Base-by-base conservation (phyloP, 768 basidiomycete species). In the Tricholomella constricta region DNA sequence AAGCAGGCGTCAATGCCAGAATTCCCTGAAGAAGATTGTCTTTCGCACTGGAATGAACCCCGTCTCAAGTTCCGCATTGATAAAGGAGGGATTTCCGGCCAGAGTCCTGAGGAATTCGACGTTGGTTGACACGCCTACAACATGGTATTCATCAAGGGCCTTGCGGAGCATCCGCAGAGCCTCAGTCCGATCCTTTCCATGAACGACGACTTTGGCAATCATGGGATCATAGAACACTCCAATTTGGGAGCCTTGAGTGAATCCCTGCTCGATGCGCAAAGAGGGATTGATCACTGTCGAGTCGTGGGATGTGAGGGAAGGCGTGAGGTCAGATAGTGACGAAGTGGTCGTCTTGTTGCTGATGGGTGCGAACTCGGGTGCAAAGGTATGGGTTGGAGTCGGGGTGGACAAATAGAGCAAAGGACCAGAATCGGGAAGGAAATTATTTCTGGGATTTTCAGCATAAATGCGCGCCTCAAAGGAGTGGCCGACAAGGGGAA, bases 381-480 rank as follows among this genome's bases (percentile, higher is more conserved):
- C 87, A 59, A 91, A 90, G 34, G 72, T 67, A 48, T 85, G 82
- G 0, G 91, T 90, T 6, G 89, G 84, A 0, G 74, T 66, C 0
- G 94, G 94, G 0, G 91, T 89, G 0, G 89, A 88, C 45, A 94
- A 81, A 67, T 94, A 88, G 5, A 91, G 69, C 10, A 98, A 77
- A 3, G 78, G 76, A 2, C 94, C 94, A 17, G 91, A 94, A 63
- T 97, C 94, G 0, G 94, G 94, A 5, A 96, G 78, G 76, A 97
- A 97, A 66, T 91, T 82, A 67, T 94, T 93, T 54, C 92, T 84
- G 19, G 94, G 95, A 60, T 93, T 91, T 69, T 97, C 95, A 2
- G 94, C 95, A 65, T 98, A 97, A 55, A 98, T 95, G 17, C 95
- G 85, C 6, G 92, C 93, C 70, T 96, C 95, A 60, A 96, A 96